A percentile compares a stretch with the other conserved stretches of the same genome.
phyloP scores from a whole-genome alignment of 768 basidiomycete genomes.

The Strobilomyces echinocephalus region DNA sequence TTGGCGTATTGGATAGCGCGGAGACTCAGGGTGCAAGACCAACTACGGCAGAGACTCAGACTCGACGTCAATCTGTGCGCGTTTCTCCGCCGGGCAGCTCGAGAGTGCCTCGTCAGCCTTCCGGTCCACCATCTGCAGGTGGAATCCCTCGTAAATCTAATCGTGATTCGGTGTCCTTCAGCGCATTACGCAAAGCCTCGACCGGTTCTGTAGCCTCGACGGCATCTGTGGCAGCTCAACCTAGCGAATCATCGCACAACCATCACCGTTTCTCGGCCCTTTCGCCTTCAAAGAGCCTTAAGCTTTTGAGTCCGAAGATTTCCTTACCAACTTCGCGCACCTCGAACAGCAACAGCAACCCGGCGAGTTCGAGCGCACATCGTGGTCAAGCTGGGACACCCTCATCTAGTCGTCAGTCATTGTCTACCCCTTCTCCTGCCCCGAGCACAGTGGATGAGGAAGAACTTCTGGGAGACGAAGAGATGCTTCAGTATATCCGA shows the following conservation, averaged over 20 bases:
- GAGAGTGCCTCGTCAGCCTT: slow-evolving; percentile 62
- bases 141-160: slow-evolving; percentile 60
- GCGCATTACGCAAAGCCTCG: slow-evolving; percentile 75
- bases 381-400: slow-evolving; percentile 55
- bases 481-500: slow-evolving; percentile 93
- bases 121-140: slow-evolving; percentile 41
- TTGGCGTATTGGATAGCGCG: slow-evolving; percentile 70
- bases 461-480: slow-evolving; percentile 86
- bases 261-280: slow-evolving; percentile 75
- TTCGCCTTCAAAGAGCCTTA: slow-evolving; percentile 80
- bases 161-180: slow-evolving; percentile 77
- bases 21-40: slow-evolving; percentile 45
- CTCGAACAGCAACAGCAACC: slow-evolving; percentile 37
- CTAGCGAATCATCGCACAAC: slow-evolving; percentile 36
- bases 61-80: slow-evolving; percentile 54
- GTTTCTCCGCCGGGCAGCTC: slow-evolving; percentile 60
- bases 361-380: slow-evolving; percentile 41
- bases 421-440: slow-evolving; percentile 82
- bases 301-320: slow-evolving; percentile 76
- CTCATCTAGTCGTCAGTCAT: slow-evolving; percentile 67
- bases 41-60: slow-evolving; percentile 29
- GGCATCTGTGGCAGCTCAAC: slow-evolving; percentile 46
- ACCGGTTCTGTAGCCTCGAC: slow-evolving; percentile 75
- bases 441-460: slow-evolving; percentile 79
- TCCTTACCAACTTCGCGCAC: slow-evolving; percentile 54